These are phyloP conservation scores for Xylariaceae sp. DNA, from an alignment of 2,329 filamentous ascomycete genomes.

Conservation along the genomic window DNA sequence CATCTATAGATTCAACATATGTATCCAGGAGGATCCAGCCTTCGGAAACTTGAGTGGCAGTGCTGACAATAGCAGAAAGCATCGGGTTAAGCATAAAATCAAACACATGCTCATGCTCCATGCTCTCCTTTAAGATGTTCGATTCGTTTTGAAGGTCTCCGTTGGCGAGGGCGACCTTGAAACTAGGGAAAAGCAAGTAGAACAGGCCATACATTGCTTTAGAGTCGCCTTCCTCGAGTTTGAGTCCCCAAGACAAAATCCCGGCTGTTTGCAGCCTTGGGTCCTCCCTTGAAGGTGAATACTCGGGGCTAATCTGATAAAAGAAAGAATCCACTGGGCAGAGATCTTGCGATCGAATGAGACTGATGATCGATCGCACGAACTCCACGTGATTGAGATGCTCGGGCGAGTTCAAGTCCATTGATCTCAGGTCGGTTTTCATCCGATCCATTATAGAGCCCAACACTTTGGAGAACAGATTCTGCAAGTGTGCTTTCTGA, in stretches of 20 bases:
- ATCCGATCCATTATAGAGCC: conserved; percentile 49
- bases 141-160: conserved; percentile 44
- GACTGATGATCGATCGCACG: conserved; percentile 45
- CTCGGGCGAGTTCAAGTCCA: conserved; percentile 33
- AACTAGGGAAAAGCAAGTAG: conserved; percentile 52
- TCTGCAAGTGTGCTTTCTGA: conserved; percentile 34
- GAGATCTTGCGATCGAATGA: conserved; percentile 52
- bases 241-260: conserved; percentile 51
- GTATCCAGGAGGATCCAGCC: conserved; percentile 47
- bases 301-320: conserved; percentile 51
- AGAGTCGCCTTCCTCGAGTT: conserved; percentile 47
- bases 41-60: conserved; percentile 31
- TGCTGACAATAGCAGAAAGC: conserved; percentile 47
- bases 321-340: conserved; percentile 51
- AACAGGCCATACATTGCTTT: conserved; percentile 47
- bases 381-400: conserved; percentile 48
- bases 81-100: conserved; percentile 47
- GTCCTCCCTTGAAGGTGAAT: conserved; percentile 50
- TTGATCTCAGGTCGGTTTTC: conserved; percentile 42
- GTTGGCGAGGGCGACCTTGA: conserved; percentile 49
- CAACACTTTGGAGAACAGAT: conserved; percentile 41
- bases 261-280: conserved; percentile 51
- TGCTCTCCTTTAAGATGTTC: conserved; percentile 42
- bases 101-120: conserved; percentile 41
- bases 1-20: conserved; percentile 41